phyloP scores from a whole-genome alignment of 1,139 yeast genomes.

The Nadsonia commutata region DNA sequence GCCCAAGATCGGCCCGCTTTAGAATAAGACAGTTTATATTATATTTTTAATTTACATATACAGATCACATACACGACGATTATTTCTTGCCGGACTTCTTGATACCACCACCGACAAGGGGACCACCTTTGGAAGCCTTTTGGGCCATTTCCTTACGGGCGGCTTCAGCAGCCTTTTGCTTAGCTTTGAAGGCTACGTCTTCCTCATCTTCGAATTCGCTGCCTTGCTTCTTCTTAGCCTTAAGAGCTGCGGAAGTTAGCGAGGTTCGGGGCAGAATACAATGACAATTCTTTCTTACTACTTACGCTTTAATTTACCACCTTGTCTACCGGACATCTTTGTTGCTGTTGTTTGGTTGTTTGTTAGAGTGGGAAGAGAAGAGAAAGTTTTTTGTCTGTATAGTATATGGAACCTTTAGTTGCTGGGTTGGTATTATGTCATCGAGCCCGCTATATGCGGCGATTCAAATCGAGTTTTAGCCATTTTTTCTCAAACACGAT shows the following conservation, averaged over 20 bases:
- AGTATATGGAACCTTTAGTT: no score
- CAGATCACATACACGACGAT: neutral
- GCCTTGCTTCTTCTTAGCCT: conserved; percentile 43
- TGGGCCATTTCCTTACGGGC: conserved; percentile 85
- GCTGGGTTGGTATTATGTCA: no score
- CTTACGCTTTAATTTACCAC: conserved; percentile 32
- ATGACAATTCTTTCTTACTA: conserved; percentile 5
- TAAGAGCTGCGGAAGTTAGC: conserved; percentile 18
- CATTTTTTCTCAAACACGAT: no score
- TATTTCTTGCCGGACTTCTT: conserved; percentile 40
- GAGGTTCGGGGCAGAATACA: neutral
- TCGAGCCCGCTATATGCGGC: no score
- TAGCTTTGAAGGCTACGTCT: conserved; percentile 78
- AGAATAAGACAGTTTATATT: no score
- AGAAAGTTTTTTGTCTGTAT: no score
- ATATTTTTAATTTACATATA: no score
- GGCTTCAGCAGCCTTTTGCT: conserved; percentile 88
- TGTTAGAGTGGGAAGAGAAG: no score
- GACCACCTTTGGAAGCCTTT: conserved; percentile 81
- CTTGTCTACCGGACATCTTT: conserved; percentile 36
- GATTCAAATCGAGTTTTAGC: no score
- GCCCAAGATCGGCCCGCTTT: no score
- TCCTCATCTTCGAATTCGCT: conserved; percentile 69
- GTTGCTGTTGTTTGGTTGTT: no score
- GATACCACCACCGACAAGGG: conserved; percentile 85